Conservation (phyloP, 495 filamentous ascomycete species). For the Podospora tetraspora region DNA sequence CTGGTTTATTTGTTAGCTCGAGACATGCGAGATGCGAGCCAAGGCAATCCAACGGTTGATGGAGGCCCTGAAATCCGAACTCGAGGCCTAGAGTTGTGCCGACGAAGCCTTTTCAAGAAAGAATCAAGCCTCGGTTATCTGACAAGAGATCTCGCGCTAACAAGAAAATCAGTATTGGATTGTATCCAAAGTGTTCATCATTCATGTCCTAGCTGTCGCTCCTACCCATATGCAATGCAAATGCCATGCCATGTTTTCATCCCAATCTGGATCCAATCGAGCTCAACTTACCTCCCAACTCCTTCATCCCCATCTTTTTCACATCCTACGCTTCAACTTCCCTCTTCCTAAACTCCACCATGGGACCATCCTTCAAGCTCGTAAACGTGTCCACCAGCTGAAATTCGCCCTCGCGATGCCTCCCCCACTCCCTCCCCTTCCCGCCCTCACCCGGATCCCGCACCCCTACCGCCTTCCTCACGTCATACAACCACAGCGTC, state of each 20-base stretch:
- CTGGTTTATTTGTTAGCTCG: no score
- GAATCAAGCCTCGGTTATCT: no score
- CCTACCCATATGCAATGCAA: not conserved
- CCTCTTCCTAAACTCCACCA: slow-evolving; percentile 49
- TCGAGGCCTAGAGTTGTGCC: no score
- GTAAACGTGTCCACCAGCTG: slow-evolving; percentile 56
- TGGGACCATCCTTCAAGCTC: slow-evolving; percentile 51
- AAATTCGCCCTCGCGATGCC: slow-evolving; percentile 44
- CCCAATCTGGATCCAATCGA: not conserved
- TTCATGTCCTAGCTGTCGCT: not conserved
- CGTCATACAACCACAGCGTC: slow-evolving; percentile 45
- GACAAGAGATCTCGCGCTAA: no score
- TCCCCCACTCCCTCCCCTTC: slow-evolving; percentile 39
- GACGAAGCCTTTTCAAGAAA: no score
- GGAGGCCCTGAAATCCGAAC: no score
- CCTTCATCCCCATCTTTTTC: not conserved
- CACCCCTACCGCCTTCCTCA: slow-evolving; percentile 39
- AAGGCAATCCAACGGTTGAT: no score
- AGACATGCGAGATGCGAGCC: no score
- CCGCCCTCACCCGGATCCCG: slow-evolving; percentile 40
- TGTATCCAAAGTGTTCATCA: not conserved
- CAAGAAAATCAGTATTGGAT: no score
- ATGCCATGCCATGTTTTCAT: not conserved
- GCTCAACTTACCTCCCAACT: not conserved
- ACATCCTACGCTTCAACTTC: slow-evolving; percentile 7